Evolutionary conservation across 768 basidiomycete genomes (phyloP).

Genomic region (Lentinula raphanica): DNA sequence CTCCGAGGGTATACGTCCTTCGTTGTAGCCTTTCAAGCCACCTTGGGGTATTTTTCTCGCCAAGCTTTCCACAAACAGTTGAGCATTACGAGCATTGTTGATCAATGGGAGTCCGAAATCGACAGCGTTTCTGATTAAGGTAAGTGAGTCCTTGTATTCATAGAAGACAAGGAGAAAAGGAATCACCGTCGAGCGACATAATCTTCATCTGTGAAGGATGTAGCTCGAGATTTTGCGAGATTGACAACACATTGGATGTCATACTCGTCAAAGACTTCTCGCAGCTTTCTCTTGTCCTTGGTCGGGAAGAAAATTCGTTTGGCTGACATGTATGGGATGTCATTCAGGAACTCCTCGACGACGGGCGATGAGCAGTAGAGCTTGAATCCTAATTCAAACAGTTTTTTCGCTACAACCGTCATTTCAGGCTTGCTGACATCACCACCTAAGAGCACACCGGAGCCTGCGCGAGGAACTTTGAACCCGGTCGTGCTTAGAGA

Average conservation of each 20-base stretch:
- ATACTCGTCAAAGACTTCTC: slow-evolving; percentile 89
- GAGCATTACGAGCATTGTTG: slow-evolving; percentile 85
- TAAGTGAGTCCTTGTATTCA: slow-evolving; percentile 1
- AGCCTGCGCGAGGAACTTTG: slow-evolving; percentile 78
- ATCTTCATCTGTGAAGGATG: slow-evolving; percentile 80
- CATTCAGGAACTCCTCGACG: slow-evolving; percentile 79
- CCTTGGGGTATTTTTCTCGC: slow-evolving; percentile 80
- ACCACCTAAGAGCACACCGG: slow-evolving; percentile 90
- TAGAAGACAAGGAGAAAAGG: slow-evolving; percentile 4
- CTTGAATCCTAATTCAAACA: slow-evolving; percentile 89
- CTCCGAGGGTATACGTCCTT: slow-evolving; percentile 86
- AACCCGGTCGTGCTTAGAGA: slow-evolving; percentile 95
- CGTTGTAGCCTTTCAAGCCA: slow-evolving; percentile 70
- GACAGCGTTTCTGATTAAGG: slow-evolving; percentile 73
- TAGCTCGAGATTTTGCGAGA: slow-evolving; percentile 75
- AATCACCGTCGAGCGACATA: slow-evolving; percentile 89
- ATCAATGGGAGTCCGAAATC: slow-evolving; percentile 92
- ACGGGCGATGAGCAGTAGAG: slow-evolving; percentile 80
- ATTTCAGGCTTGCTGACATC: slow-evolving; percentile 87
- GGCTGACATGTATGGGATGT: slow-evolving; percentile 68
- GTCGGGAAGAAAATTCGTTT: slow-evolving; percentile 96
- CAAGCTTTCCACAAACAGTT: slow-evolving; percentile 86
- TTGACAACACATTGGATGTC: slow-evolving; percentile 96
- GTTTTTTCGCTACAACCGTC: slow-evolving; percentile 69
- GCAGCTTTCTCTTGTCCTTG: slow-evolving; percentile 91